Base-by-base conservation (phyloP, 257 asterid species). In the Ballota nigra region DNA sequence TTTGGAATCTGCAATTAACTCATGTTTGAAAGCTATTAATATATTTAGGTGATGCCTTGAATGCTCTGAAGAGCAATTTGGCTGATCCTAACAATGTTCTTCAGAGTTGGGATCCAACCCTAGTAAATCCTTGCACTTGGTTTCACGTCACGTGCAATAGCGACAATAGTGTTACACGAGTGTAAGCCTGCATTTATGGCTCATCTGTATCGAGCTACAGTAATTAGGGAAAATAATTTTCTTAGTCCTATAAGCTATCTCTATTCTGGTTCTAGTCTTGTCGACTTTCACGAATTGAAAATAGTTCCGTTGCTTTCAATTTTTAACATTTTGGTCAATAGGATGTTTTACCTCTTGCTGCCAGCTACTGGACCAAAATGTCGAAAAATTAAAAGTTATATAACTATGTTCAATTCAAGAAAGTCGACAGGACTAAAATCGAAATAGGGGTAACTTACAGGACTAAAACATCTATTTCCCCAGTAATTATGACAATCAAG, bases 71-170 rank as follows among this genome's bases (percentile, higher is more conserved):
- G 92, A 88, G 70, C 79, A 92, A 83, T 80, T 83, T 95, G 83
- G 86, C 66, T 6, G 99, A 95, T 83, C 98, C 99, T 45, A 83
- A 84, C 81, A 85, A 80, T 65, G 98, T 91, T 69, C 89, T 95
- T 20, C 99, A 89, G 87, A 95, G 95, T 80, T 95, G 99, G 99
- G 97, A 95, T 81, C 77, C 98, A 9, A 86, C 97, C 18, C 97
- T 88, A 55, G 98, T 86, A 68, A 95, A 95, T 81, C 99, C 98
- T 4, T 95, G 99, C 75, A 88, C 97, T 66, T 94, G 99, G 99
- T 89, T 89, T 82, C 97, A 91, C 49, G 97, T 94, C 49, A 89
- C 97, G 0, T 95, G 99, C 89, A 89, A 83, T 80, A 77, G 77
- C 11, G 97, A 89, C 2, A 89, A 95, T 69, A 81, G 85, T 47